phyloP scores from a whole-genome alignment of 805 yeast genomes.

The Schwanniomyces occidentalis region DNA sequence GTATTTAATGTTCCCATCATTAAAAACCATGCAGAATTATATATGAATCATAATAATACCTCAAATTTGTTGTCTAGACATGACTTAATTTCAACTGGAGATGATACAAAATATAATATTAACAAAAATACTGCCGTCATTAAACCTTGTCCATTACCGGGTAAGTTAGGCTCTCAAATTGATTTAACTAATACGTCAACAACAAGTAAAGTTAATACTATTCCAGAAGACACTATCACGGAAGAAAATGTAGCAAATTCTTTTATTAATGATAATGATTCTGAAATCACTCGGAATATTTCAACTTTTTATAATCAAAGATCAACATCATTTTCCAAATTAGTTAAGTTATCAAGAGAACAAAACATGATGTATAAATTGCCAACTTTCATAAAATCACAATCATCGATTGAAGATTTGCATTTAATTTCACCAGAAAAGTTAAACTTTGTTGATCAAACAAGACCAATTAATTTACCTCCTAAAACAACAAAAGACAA shows the following conservation, averaged over 20 bases:
- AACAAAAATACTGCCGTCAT: constrained; percentile 18
- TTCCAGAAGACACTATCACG: constrained; percentile 13
- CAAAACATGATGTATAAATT: constrained; percentile 34
- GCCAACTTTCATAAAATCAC: constrained; percentile 40
- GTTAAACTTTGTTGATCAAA: constrained; percentile 51
- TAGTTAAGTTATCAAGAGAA: constrained; percentile 33
- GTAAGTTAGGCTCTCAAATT: constrained; percentile 18
- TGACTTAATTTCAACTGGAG: constrained; percentile 25
- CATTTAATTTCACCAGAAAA: constrained; percentile 62
- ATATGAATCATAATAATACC: constrained; percentile 15
- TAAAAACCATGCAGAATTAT: constrained; percentile 34
- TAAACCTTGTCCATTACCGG: constrained; percentile 33
- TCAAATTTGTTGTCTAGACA: constrained; percentile 22
- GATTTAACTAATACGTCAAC: constrained; percentile 8
- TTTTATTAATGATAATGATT: constrained; percentile 25
- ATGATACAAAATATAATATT: constrained; percentile 24
- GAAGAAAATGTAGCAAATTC: constrained; percentile 17
- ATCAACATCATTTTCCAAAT: constrained; percentile 32
- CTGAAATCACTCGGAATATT: constrained; percentile 36
- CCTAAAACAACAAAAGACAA: constrained; percentile 59
- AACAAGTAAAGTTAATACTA: neutral
- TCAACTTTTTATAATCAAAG: constrained; percentile 37
- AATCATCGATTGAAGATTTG: constrained; percentile 56
- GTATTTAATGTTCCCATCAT: constrained; percentile 47
- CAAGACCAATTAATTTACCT: constrained; percentile 73